These are phyloP conservation scores for Cylindrodendrum hubeiense DNA, from an alignment of 2,329 filamentous ascomycete genomes.

Conservation along the genomic window DNA sequence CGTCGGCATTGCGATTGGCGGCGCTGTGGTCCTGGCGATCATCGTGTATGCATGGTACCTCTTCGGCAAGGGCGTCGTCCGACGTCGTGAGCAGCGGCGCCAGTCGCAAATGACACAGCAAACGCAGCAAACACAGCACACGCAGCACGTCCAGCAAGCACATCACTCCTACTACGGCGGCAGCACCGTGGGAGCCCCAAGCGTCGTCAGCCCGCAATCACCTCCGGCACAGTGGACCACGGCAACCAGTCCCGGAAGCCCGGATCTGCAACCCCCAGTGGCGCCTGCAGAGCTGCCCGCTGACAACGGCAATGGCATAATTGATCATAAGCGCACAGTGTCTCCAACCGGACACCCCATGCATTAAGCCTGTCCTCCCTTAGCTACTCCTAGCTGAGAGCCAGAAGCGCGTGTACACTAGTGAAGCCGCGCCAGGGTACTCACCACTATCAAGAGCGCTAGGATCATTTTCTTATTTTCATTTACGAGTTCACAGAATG, in stretches of 20 bases:
- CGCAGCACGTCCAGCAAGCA: too few species aligned
- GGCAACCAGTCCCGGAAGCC: neutral
- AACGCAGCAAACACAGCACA: too few species aligned
- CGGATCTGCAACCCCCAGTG: neutral
- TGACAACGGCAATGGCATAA: neutral
- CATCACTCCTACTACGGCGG: slow-evolving; percentile 6
- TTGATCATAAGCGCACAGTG: neutral
- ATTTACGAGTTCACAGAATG: too few species aligned
- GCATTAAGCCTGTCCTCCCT: neutral
- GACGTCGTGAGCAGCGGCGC: slow-evolving; percentile 4
- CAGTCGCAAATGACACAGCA: slow-evolving; percentile 6
- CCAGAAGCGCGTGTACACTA: too few species aligned
- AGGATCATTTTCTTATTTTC: too few species aligned
- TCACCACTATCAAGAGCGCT: too few species aligned
- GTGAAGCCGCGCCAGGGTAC: too few species aligned
- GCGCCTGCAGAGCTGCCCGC: neutral
- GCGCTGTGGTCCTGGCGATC: slow-evolving; percentile 37
- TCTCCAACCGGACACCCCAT: neutral
- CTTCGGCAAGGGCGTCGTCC: slow-evolving; percentile 12
- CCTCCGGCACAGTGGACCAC: neutral
- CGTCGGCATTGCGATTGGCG: slow-evolving; percentile 55
- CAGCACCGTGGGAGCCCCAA: neutral
- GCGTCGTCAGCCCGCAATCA: slow-evolving; percentile 1
- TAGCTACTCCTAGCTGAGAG: too few species aligned
- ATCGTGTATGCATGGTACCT: slow-evolving; percentile 36